Evolutionary conservation across 768 basidiomycete genomes (phyloP).

Genomic region (Tubosaeta sp.): DNA sequence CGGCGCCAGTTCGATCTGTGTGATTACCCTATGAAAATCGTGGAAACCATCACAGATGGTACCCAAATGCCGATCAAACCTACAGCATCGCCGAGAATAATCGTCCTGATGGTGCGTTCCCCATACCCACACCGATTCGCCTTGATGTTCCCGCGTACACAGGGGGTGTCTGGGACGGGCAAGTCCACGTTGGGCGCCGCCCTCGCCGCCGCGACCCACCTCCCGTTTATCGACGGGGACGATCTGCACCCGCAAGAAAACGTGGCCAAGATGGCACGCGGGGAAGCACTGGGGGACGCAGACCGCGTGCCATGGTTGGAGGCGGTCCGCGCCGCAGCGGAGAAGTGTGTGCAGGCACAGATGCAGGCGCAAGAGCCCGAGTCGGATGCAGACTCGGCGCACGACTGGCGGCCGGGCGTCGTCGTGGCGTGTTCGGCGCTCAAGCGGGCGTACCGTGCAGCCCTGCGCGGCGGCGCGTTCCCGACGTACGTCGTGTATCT

Average conservation of each 20-base stretch:
- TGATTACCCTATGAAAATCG: background rate
- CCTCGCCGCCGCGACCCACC: conserved; percentile 52
- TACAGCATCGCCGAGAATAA: conserved; percentile 24
- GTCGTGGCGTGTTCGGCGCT: conserved; percentile 86
- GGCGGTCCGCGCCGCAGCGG: conserved; percentile 59
- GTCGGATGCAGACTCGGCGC: too few species aligned
- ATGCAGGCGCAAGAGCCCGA: background rate
- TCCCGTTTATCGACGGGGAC: conserved; percentile 88
- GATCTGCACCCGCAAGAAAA: conserved; percentile 79
- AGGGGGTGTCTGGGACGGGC: conserved; percentile 75
- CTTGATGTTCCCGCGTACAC: background rate
- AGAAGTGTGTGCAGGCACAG: conserved; percentile 19
- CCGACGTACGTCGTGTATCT: conserved; percentile 81
- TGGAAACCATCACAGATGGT: background rate
- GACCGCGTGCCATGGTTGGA: conserved; percentile 88
- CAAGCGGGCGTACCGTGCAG: conserved; percentile 75
- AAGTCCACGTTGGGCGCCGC: conserved; percentile 67
- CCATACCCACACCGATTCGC: background rate
- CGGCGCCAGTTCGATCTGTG: background rate
- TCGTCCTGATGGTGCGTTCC: conserved; percentile 48
- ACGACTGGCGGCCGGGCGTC: conserved; percentile 40
- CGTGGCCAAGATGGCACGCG: conserved; percentile 82
- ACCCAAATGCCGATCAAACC: background rate
- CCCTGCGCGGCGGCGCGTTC: conserved; percentile 50
- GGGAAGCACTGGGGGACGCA: conserved; percentile 69